Base-by-base conservation (phyloP, 768 basidiomycete genomes). In the Strobilomyces dryophilus region DNA sequence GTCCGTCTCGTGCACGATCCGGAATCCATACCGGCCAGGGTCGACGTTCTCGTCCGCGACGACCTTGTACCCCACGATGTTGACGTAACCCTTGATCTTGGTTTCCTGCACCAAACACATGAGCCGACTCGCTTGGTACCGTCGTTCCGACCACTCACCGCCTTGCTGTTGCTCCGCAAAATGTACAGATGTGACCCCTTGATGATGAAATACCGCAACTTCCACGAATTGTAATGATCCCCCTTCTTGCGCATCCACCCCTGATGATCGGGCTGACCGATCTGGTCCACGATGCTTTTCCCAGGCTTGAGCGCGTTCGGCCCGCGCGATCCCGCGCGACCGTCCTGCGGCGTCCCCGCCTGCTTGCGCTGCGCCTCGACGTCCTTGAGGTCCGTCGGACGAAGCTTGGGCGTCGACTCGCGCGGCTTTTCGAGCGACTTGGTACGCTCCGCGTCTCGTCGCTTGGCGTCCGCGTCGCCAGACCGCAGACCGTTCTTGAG, bases 181-280 rank as follows among this genome's bases (percentile, higher is more conserved):
- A 85, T 89, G 68, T 98, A 99, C 39, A 99, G 62, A 72, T 98
- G 87, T 0, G 85, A 79, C 0, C 95, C 97, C 71, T 97, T 95
- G 66, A 98, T 80, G 31, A 97, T 82, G 62, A 95, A 92, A 73
- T 89, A 99, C 42, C 95, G 76, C 55, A 77, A 63, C 74, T 97
- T 98, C 97, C 97, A 99, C 18, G 79, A 76, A 61, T 91, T 94
- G 69, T 97, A 98, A 57, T 86, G 76, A 44, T 97, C 97, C 1
- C 91, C 91, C 74, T 85, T 92, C 80, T 98, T 99, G 65, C 89
- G 81, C 87, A 99, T 87, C 87, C 92, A 98, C 8, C 97, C 97
- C 31, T 79, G 76, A 67, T 90, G 84, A 71, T 99, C 97, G 15
- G 92, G 83, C 24, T 80, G 80, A 5, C 95, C 97, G 55, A 99